Percentiles rank a stretch among this genome's conserved stretches.
These are phyloP conservation scores for Tolypocladium pustulatum DNA, from an alignment of 2,329 filamentous ascomycete species.

Conservation along the genomic window DNA sequence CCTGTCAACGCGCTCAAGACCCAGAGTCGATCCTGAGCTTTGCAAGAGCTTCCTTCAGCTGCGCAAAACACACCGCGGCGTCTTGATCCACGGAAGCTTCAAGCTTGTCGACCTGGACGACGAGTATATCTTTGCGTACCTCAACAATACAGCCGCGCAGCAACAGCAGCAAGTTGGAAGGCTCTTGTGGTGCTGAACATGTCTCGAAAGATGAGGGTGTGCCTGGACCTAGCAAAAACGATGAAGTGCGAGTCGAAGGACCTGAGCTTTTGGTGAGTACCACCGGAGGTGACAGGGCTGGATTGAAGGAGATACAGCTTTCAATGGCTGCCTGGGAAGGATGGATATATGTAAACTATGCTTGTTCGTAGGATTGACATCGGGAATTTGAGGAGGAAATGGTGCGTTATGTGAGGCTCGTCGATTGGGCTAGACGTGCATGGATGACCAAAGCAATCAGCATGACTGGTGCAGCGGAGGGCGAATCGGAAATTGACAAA, in stretches of 20 bases:
- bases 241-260: neutral
- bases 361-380: neutral
- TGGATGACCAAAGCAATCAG: neutral
- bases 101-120: slow-evolving; percentile 38
- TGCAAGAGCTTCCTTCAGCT: slow-evolving; percentile 43
- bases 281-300: neutral
- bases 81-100: slow-evolving; percentile 55
- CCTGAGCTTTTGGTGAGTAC: neutral
- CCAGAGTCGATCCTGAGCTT: slow-evolving; percentile 43
- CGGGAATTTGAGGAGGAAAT: neutral
- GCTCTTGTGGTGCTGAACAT: slow-evolving; percentile 1
- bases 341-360: slow-evolving; percentile 1
- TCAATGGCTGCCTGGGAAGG: neutral
- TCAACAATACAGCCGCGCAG: slow-evolving; percentile 20
- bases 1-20: slow-evolving; percentile 33
- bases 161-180: neutral
- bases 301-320: neutral
- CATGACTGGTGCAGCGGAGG: neutral
- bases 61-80: slow-evolving; percentile 42
- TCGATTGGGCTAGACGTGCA: neutral
- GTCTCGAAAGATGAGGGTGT: neutral
- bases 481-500: neutral
- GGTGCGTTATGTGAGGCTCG: neutral
- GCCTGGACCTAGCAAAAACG: neutral
- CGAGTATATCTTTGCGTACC: slow-evolving; percentile 46